Evolutionary conservation across 345 rosid genomes (phyloP).

Genomic region (Brassica incana): DNA sequence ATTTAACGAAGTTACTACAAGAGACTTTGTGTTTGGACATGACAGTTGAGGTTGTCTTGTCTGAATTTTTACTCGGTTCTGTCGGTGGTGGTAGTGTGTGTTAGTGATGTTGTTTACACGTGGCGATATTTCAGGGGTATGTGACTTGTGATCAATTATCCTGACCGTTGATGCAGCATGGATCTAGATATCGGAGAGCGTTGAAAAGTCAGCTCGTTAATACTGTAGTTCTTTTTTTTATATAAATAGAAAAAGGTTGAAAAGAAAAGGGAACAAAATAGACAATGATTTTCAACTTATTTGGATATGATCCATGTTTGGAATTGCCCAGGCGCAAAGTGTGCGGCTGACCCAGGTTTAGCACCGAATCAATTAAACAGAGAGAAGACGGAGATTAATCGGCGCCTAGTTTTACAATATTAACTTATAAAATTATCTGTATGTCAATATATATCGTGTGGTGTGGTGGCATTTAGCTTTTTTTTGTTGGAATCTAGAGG

Average conservation of each 20-base stretch:
- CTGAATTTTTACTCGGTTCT: slow-evolving; percentile 18
- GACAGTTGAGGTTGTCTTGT: slow-evolving; percentile 26
- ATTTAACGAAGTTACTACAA: not conserved
- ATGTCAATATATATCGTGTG: no score
- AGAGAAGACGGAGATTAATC: no score
- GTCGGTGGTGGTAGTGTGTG: slow-evolving; percentile 33
- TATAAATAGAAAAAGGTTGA: slow-evolving; percentile 22
- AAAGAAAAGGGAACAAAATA: slow-evolving; percentile 26
- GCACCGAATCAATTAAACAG: no score
- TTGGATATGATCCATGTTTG: not conserved
- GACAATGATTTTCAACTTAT: slow-evolving; percentile 16
- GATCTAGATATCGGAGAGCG: slow-evolving; percentile 10
- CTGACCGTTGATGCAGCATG: slow-evolving; percentile 18
- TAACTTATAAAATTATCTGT: no score
- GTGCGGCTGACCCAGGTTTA: no score
- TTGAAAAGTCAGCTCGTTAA: slow-evolving; percentile 31
- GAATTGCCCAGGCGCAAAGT: no score
- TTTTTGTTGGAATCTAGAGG: no score
- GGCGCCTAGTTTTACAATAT: no score
- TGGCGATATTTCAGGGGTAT: not conserved
- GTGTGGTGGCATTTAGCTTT: no score
- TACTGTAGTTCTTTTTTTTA: not conserved
- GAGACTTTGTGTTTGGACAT: slow-evolving; percentile 11
- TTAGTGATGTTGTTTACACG: slow-evolving; percentile 22
- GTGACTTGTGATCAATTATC: slow-evolving; percentile 12